These are phyloP conservation scores for Climacium dendroides DNA, from an alignment of 225 moss, liverwort and hornwort genomes.

Conservation along the genomic window DNA sequence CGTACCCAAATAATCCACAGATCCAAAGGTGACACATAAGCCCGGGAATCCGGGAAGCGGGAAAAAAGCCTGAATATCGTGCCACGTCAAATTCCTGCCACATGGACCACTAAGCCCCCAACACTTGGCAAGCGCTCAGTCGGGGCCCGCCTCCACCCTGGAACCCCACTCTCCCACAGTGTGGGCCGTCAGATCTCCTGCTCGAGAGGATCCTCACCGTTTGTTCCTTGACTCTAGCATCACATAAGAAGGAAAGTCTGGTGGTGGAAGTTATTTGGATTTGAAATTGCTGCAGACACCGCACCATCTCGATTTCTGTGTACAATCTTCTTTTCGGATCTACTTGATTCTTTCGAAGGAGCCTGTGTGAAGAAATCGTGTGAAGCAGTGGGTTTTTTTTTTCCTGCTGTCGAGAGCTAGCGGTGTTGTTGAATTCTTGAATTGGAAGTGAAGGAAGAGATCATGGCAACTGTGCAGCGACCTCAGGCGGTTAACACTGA, in stretches of 20 bases:
- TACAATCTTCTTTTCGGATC: too few relatives aligned
- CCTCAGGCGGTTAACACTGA: neutral
- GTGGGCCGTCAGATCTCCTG: neutral
- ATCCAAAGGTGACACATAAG: neutral
- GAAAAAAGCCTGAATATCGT: too few relatives aligned
- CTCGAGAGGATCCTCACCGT: neutral
- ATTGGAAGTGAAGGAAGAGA: neutral
- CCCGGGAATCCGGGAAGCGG: neutral
- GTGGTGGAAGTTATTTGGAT: neutral
- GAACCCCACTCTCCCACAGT: too few relatives aligned
- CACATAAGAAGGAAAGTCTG: neutral
- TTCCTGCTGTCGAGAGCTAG: neutral
- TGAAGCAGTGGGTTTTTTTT: neutral
- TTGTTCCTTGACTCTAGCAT: neutral
- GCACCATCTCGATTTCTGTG: neutral
- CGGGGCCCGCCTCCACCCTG: neutral
- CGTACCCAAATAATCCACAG: neutral
- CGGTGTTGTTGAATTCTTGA: neutral
- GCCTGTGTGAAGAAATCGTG: neutral
- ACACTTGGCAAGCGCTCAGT: neutral
- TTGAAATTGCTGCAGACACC: neutral
- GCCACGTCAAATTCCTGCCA: neutral
- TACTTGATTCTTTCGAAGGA: neutral
- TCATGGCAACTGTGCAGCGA: neutral
- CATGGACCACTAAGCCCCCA: neutral